Conservation (phyloP, 2,329 filamentous ascomycete genomes). For the Cordyceps cicadae region DNA sequence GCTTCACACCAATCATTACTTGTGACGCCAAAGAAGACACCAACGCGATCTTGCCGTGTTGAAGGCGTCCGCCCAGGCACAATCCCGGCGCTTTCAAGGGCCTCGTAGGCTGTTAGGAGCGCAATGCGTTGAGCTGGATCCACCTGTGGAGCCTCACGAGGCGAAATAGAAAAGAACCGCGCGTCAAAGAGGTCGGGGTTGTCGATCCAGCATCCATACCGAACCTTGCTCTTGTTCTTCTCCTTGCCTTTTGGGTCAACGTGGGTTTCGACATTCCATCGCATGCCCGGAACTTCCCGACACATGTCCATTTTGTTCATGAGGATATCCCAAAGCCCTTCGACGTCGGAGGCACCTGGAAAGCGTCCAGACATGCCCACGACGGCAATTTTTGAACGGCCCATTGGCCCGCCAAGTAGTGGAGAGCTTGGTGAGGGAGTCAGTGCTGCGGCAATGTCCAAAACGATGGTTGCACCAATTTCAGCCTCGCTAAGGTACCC, state of each 20-base stretch:
- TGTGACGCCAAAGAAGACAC: constrained; percentile 55
- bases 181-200: constrained; percentile 66
- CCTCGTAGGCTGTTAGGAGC: constrained; percentile 65
- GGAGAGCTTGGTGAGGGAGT: not conserved
- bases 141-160: constrained; percentile 62
- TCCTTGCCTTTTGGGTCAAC: constrained; percentile 55
- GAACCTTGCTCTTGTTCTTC: constrained; percentile 33
- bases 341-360: constrained; percentile 26
- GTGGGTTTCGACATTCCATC: constrained; percentile 58
- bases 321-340: constrained; percentile 52
- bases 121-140: constrained; percentile 68
- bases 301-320: not conserved
- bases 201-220: not conserved
- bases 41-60: constrained; percentile 29
- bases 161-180: constrained; percentile 72
- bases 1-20: constrained; percentile 8
- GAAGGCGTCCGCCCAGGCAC: constrained; percentile 53
- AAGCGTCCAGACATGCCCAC: constrained; percentile 49
- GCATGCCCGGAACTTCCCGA: constrained; percentile 45
- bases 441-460: not conserved
- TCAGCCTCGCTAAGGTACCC: not conserved
- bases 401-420: constrained; percentile 19
- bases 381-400: constrained; percentile 25
- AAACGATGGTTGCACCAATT: not conserved
- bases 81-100: constrained; percentile 64